Evolutionary conservation across 345 rosid species (phyloP).

Genomic region (Populus ilicifolia): DNA sequence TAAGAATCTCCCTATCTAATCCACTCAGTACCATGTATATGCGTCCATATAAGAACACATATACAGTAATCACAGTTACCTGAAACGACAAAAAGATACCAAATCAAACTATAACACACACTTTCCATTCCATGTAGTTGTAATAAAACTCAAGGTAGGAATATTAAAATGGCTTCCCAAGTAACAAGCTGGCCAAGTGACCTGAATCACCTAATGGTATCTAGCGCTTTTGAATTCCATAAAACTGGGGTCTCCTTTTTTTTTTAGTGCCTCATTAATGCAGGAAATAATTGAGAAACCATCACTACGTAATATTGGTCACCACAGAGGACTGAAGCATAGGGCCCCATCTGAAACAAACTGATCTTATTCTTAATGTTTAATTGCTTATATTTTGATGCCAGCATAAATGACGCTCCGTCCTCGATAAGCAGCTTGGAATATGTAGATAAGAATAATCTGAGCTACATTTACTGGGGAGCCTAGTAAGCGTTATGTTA

Average conservation of each 20-base stretch:
- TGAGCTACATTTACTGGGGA: not conserved
- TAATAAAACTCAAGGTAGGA: not conserved
- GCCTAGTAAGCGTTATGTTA: not conserved
- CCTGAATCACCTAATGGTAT: not conserved
- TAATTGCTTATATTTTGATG: not conserved
- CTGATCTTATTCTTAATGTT: not conserved
- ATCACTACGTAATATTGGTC: not conserved
- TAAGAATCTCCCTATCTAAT: conserved; percentile 57
- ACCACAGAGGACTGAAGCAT: not conserved
- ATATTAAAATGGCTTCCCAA: not conserved
- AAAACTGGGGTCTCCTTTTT: not conserved
- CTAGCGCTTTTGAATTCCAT: not conserved
- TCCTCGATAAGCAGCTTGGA: not conserved
- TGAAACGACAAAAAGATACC: conserved; percentile 31
- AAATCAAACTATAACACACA: conserved; percentile 3
- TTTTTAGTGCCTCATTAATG: not conserved
- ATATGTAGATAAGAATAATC: not conserved
- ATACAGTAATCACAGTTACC: conserved; percentile 80
- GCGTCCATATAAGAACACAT: conserved; percentile 90
- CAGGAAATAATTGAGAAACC: not conserved
- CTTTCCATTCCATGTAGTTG: not conserved
- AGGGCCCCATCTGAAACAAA: not conserved
- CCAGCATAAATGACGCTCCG: not conserved
- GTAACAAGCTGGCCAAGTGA: not conserved
- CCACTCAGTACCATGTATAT: conserved; percentile 89